phyloP scores from a whole-genome alignment of 2,329 filamentous ascomycete genomes.

The Xylaria arbuscula region DNA sequence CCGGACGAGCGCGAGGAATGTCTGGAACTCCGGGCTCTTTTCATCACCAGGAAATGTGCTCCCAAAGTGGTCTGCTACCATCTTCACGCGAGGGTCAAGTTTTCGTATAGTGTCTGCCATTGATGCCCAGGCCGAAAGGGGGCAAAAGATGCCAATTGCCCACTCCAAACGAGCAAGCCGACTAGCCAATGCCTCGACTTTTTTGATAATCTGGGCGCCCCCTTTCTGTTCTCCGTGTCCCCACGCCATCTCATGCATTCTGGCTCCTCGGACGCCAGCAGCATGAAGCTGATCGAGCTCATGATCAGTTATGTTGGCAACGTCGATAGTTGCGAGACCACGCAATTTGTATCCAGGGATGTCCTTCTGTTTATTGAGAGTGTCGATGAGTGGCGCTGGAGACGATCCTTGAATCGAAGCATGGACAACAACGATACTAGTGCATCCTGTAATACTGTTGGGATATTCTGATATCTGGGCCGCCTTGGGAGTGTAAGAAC shows the following conservation, averaged over 20 bases:
- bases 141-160: background rate
- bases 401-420: background rate
- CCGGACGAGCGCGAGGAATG: background rate
- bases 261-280: background rate
- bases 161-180: background rate
- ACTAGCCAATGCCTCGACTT: background rate
- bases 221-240: constrained; percentile 3
- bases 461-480: constrained; percentile 1
- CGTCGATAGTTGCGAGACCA: background rate
- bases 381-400: background rate
- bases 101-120: background rate
- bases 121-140: background rate
- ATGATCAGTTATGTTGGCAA: background rate
- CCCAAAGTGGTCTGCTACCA: constrained; percentile 1
- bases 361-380: background rate
- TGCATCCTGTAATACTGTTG: background rate
- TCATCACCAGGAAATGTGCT: background rate
- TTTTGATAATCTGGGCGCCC: background rate
- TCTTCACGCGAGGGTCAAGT: background rate
- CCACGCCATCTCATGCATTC: constrained; percentile 5
- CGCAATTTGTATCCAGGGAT: background rate
- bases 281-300: background rate
- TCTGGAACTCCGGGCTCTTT: background rate
- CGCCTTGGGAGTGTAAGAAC: background rate
- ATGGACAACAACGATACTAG: background rate